phyloP scores from a whole-genome alignment of 371 early-diverging fungal genomes.

The Apophysomyces ossiformis region DNA sequence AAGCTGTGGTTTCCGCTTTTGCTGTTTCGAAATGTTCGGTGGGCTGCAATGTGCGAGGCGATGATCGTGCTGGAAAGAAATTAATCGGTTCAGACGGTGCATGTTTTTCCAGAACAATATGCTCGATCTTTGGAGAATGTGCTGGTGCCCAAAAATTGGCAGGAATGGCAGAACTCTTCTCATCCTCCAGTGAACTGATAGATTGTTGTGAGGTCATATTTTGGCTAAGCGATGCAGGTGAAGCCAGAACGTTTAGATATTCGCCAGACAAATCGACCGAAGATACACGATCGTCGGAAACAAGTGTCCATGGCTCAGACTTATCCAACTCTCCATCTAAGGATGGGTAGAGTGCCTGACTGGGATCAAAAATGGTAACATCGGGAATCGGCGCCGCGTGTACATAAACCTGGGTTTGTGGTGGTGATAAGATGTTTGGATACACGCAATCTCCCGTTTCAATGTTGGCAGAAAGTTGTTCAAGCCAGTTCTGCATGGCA shows the following conservation, averaged over 20 bases:
- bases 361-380: background rate
- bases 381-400: conserved; percentile 11
- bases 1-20: conserved; percentile 9
- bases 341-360: background rate
- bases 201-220: background rate
- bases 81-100: conserved; percentile 27
- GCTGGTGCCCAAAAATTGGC: conserved; percentile 23
- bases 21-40: conserved; percentile 30
- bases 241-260: conserved; percentile 9
- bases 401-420: conserved; percentile 13
- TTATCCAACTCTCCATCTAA: conserved; percentile 10
- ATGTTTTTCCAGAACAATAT: conserved; percentile 8
- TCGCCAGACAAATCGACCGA: conserved; percentile 9
- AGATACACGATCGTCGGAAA: conserved; percentile 1
- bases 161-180: background rate
- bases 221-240: background rate
- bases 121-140: conserved; percentile 6
- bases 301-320: background rate
- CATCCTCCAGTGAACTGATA: background rate
- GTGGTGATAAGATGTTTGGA: conserved; percentile 20
- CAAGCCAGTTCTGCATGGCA: conserved; percentile 53
- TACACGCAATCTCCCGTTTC: conserved; percentile 38
- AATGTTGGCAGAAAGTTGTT: conserved; percentile 50
- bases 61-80: conserved; percentile 5
- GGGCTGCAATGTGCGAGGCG: conserved; percentile 17